Evolutionary conservation across 768 basidiomycete genomes (phyloP).

Genomic region (Phlegmacium glaucopus): DNA sequence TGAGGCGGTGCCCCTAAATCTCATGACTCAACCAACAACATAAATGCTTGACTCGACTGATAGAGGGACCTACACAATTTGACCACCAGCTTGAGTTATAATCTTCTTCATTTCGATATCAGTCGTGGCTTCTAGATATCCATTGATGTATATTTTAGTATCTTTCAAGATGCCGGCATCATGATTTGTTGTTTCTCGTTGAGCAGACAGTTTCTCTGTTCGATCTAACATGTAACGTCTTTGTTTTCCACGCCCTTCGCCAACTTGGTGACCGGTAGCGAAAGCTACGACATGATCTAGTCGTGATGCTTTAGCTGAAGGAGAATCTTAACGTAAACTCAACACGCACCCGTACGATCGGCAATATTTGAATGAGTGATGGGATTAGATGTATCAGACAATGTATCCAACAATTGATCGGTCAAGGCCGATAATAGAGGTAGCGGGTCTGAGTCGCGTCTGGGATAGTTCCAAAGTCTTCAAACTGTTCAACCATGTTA

Average conservation of each 20-base stretch:
- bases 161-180: slow-evolving; percentile 30
- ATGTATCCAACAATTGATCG: slow-evolving; percentile 55
- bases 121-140: slow-evolving; percentile 66
- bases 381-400: slow-evolving; percentile 66
- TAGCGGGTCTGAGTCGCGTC: neutral
- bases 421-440: slow-evolving; percentile 35
- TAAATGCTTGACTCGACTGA: neutral
- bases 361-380: slow-evolving; percentile 71
- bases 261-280: slow-evolving; percentile 66
- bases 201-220: slow-evolving; percentile 39
- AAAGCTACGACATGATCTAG: slow-evolving; percentile 64
- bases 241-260: slow-evolving; percentile 40
- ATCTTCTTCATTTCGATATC: slow-evolving; percentile 78
- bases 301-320: neutral
- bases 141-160: slow-evolving; percentile 66
- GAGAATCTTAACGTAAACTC: neutral
- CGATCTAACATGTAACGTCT: slow-evolving; percentile 40
- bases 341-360: slow-evolving; percentile 52
- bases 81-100: slow-evolving; percentile 65
- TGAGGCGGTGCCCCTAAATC: slow-evolving; percentile 50
- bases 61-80: slow-evolving; percentile 43
- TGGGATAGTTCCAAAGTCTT: neutral
- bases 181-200: slow-evolving; percentile 13
- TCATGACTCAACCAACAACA: slow-evolving; percentile 7
- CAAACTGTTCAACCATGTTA: no score